Conservation (phyloP, 73 alveolate genomes). For the Paramecium pentaurelia region DNA sequence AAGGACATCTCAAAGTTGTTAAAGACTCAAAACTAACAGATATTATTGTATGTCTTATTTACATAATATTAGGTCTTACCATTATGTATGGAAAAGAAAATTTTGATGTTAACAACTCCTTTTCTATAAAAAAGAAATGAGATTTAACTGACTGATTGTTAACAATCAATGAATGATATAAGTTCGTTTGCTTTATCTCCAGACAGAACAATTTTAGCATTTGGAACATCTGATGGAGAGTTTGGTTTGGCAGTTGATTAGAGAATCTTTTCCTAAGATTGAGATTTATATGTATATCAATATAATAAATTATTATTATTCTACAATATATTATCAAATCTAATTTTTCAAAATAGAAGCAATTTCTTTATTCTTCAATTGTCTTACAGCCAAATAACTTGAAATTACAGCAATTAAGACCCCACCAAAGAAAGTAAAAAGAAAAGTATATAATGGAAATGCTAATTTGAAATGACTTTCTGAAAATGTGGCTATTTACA, state of each 20-base stretch:
- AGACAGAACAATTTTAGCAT: constrained; percentile 9
- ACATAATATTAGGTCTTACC: background rate
- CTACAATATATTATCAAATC: background rate
- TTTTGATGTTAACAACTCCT: background rate
- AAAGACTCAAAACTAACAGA: constrained; percentile 16
- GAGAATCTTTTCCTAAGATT: background rate
- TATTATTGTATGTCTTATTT: background rate
- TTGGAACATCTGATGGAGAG: constrained; percentile 52
- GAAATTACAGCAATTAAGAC: constrained; percentile 79
- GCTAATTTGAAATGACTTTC: constrained; percentile 89
- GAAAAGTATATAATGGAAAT: constrained; percentile 83
- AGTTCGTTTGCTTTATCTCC: background rate
- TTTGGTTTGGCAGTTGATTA: constrained; percentile 16
- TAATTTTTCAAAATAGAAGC: constrained; percentile 81
- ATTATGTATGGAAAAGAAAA: constrained; percentile 9
- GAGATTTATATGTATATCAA: constrained; percentile 9
- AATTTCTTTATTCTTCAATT: constrained; percentile 74
- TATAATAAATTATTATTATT: background rate
- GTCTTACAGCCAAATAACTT: constrained; percentile 83
- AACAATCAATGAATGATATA: constrained; percentile 7
- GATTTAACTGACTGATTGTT: background rate
- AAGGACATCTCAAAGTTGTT: constrained; percentile 33
- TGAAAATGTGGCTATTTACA: constrained; percentile 84
- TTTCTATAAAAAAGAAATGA: constrained; percentile 1
- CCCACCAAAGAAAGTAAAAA: constrained; percentile 76